Percentiles rank a stretch among this genome's conserved stretches.
These are phyloP conservation scores for Russula olivacea DNA, from an alignment of 768 basidiomycete genomes.

Conservation along the genomic window DNA sequence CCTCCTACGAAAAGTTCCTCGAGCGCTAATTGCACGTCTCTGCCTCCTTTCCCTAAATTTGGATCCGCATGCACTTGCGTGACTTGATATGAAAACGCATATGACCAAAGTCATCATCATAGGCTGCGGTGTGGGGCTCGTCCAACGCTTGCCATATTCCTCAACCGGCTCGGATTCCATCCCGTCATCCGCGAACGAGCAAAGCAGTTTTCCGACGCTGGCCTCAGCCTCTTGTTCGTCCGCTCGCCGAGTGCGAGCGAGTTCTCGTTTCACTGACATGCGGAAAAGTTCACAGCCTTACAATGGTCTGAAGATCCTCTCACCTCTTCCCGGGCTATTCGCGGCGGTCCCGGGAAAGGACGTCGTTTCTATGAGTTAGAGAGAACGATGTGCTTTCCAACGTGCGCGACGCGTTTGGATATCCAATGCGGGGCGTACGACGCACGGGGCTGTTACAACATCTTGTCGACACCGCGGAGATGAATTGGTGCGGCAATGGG, in stretches of 20 bases:
- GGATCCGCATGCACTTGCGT: not conserved
- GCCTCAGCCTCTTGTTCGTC: constrained; percentile 24
- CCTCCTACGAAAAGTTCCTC: not conserved
- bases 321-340: constrained; percentile 15
- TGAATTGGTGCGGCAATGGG: constrained; percentile 36
- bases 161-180: constrained; percentile 21
- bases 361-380: constrained; percentile 17
- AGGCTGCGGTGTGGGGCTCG: constrained; percentile 22
- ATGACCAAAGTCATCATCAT: constrained; percentile 24
- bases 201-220: constrained; percentile 11
- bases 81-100: not conserved
- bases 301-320: constrained; percentile 22
- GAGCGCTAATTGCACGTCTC: no score
- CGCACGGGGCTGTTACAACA: constrained; percentile 32
- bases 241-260: not conserved
- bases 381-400: constrained; percentile 27
- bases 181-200: constrained; percentile 23
- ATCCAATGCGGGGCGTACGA: constrained; percentile 32
- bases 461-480: constrained; percentile 31
- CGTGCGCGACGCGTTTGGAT: constrained; percentile 27
- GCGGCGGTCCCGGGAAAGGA: constrained; percentile 16
- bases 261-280: not conserved
- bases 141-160: constrained; percentile 25
- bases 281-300: constrained; percentile 21
- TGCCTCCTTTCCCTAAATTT: no score